A percentile compares a stretch with the other conserved stretches of the same genome.
phyloP scores from a whole-genome alignment of 2,329 filamentous ascomycete species.

The Bipolaris sorokiniana region DNA sequence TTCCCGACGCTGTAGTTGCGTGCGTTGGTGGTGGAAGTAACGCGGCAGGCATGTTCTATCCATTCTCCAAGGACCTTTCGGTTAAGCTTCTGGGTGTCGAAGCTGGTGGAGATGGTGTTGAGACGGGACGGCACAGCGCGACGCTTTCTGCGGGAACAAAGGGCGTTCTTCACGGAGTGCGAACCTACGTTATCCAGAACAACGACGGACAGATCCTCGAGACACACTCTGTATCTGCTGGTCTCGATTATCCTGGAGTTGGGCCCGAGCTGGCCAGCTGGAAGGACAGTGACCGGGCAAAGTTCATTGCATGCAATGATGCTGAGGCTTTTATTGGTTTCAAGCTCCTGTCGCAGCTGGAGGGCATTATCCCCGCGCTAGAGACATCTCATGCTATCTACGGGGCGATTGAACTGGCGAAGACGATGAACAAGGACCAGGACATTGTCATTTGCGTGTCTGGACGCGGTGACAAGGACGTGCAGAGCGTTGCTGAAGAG shows the following conservation, averaged over 20 bases:
- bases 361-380: constrained; percentile 95
- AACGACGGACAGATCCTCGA: constrained; percentile 90
- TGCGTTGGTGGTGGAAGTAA: constrained; percentile 97
- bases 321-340: constrained; percentile 89
- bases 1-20: constrained; percentile 94
- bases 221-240: constrained; percentile 95
- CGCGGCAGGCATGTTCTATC: constrained; percentile 97
- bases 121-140: constrained; percentile 84
- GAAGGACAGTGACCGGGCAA: constrained; percentile 88
- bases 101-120: constrained; percentile 89
- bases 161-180: constrained; percentile 93
- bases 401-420: constrained; percentile 86
- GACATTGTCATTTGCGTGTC: constrained; percentile 94
- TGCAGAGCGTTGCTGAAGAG: constrained; percentile 96
- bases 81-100: constrained; percentile 94
- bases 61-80: constrained; percentile 81
- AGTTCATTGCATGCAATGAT: constrained; percentile 90
- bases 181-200: constrained; percentile 94
- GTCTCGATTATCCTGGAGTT: constrained; percentile 95
- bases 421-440: constrained; percentile 86
- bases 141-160: constrained; percentile 86
- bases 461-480: constrained; percentile 96
- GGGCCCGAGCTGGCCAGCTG: constrained; percentile 89
- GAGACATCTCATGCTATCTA: constrained; percentile 93
- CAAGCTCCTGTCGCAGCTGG: constrained; percentile 79